Conservation (phyloP, 164 flowering plant genomes). For the Liriodendron chinense region DNA sequence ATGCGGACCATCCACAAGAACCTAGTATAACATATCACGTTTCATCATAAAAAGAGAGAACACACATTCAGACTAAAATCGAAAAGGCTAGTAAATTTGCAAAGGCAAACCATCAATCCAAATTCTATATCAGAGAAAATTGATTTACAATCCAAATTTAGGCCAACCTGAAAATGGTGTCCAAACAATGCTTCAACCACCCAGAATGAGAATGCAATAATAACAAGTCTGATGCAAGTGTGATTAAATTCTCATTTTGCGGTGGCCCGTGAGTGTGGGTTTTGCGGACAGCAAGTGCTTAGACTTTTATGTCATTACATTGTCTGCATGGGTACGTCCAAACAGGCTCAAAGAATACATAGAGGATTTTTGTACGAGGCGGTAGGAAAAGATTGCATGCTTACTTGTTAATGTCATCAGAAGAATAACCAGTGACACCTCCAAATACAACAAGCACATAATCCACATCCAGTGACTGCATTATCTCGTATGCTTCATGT, state of each 20-base stretch:
- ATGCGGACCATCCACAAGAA: slow-evolving; percentile 99
- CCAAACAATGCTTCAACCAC: neutral
- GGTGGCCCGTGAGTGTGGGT: neutral
- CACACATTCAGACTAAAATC: neutral
- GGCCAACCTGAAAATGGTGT: neutral
- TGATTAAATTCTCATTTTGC: neutral
- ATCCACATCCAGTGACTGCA: slow-evolving; percentile 93
- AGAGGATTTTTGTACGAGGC: neutral
- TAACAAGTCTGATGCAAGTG: neutral
- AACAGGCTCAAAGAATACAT: neutral
- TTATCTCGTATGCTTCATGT: slow-evolving; percentile 94
- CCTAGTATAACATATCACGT: slow-evolving; percentile 30
- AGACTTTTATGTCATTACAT: no score
- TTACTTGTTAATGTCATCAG: slow-evolving; percentile 99
- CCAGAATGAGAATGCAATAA: neutral
- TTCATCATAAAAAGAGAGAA: slow-evolving; percentile 7
- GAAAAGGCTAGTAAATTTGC: neutral
- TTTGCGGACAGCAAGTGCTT: no score
- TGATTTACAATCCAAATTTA: no score
- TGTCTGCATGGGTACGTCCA: neutral
- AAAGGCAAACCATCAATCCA: neutral
- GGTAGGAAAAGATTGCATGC: slow-evolving; percentile 13
- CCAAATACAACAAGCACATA: slow-evolving; percentile 98
- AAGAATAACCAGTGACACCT: slow-evolving; percentile 98
- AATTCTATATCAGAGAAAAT: neutral